Evolutionary conservation across 2,329 filamentous ascomycete species (phyloP), one percentile per base, ranked within the genome.

Genomic region (Trichoderma atroviride): DNA sequence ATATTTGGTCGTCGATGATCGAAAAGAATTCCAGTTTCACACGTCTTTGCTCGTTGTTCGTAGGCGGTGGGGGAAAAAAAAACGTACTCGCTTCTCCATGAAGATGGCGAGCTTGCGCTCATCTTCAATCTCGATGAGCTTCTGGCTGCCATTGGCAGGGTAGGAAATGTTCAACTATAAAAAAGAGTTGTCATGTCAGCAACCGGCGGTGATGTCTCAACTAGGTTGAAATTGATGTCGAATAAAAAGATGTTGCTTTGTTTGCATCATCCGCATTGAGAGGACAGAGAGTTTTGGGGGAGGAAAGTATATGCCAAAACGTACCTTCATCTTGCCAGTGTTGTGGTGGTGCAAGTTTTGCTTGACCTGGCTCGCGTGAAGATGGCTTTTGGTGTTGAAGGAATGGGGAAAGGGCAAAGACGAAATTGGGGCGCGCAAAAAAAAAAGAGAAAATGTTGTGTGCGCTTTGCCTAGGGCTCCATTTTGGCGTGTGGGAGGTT

Each of bases 71-170:
- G 31, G 9, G 9, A 1, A 33, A 11, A 11, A 58, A 74, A 70
- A 75, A 88, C 89, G 82, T 90, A 92, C 92, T 86, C 93, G 92
- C 89, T 94, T 94, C 85, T 98, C 96, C 91, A 97, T 94, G 91
- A 98, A 98, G 87, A 96, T 89, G 83, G 93, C 92, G 84, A 98
- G 90, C 90, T 97, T 97, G 87, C 94, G 94, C 87, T 99, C 96
- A 92, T 99, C 96, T 82, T 99, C 96, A 80, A 99, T 87, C 79
- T 99, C 96, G 87, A 99, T 91, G 83, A 99, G 89, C 90, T 99
- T 99, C 86, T 99, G 96, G 82, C 94, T 96, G 91, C 96, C 96
- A 87, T 98, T 98, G 91, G 95, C 93, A 87, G 96, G 96, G 91
- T 94, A 97, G 79, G 85, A 87, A 80, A 89, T 87, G 86, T 89